Conservation (phyloP, 1,139 yeast genomes). For the Debaryomyces subglobosus region DNA sequence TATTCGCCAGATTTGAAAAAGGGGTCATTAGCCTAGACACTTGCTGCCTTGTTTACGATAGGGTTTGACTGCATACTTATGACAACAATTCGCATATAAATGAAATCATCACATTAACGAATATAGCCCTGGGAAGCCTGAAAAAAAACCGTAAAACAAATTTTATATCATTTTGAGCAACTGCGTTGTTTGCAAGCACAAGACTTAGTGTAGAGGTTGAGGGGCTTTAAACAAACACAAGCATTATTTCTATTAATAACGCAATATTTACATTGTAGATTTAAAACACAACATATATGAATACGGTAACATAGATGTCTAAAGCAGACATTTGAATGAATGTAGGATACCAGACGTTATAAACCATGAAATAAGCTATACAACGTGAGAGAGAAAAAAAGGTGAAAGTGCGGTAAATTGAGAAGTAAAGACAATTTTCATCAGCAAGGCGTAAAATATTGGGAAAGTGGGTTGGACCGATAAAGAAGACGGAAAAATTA, state of each 20-base stretch:
- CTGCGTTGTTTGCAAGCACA: background rate
- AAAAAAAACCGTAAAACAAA: background rate
- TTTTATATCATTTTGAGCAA: background rate
- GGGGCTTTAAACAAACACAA: background rate
- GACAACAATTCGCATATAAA: background rate
- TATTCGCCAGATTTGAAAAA: background rate
- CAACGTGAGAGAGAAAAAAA: background rate
- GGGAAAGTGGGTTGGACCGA: background rate
- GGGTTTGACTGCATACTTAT: background rate
- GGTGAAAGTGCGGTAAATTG: background rate
- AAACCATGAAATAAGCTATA: constrained; percentile 1
- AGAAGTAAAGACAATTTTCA: background rate
- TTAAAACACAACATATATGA: background rate
- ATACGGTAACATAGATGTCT: background rate
- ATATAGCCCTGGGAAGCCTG: background rate
- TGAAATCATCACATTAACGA: background rate
- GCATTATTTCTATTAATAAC: background rate
- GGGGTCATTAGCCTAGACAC: background rate
- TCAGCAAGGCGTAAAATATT: background rate
- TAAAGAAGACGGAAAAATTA: background rate
- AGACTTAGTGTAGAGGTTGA: background rate
- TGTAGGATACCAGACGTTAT: background rate
- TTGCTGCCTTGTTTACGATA: background rate
- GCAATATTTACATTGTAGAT: background rate
- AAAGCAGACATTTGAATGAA: background rate